These are phyloP conservation scores for Saccharomycopsis microspora DNA, from an alignment of 805 yeast genomes.

Conservation along the genomic window DNA sequence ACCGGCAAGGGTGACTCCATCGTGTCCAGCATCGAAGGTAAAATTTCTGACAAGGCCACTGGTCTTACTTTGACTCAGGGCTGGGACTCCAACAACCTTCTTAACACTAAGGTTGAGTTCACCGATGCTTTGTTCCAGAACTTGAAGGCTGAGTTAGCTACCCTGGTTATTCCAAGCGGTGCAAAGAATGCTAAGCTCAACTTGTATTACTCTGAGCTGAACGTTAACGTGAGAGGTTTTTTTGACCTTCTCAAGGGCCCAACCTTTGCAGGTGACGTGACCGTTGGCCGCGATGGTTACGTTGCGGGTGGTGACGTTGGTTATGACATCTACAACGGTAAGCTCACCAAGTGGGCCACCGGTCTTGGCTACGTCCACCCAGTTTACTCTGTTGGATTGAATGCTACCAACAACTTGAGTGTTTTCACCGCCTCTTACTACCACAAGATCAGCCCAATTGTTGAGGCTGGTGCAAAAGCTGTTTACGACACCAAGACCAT, in stretches of 20 bases:
- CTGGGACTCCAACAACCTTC: slow-evolving; percentile 89
- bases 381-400: slow-evolving; percentile 59
- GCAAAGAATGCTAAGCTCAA: slow-evolving; percentile 81
- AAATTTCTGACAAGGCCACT: slow-evolving; percentile 83
- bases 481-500: slow-evolving; percentile 74
- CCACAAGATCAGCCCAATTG: slow-evolving; percentile 85
- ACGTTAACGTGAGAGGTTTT: slow-evolving; percentile 88
- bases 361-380: slow-evolving; percentile 90
- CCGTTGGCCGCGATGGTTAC: slow-evolving; percentile 93
- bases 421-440: slow-evolving; percentile 91
- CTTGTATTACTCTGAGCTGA: slow-evolving; percentile 84
- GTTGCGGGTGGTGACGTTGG: slow-evolving; percentile 96
- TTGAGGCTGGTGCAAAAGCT: slow-evolving; percentile 98
- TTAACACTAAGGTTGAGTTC: slow-evolving; percentile 89
- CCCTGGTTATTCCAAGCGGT: slow-evolving; percentile 78
- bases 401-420: slow-evolving; percentile 79
- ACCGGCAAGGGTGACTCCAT: slow-evolving; percentile 69
- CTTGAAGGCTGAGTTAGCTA: slow-evolving; percentile 82
- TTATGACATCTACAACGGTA: slow-evolving; percentile 88
- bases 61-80: slow-evolving; percentile 95
- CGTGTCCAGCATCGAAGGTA: slow-evolving; percentile 83
- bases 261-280: slow-evolving; percentile 86
- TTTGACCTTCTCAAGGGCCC: slow-evolving; percentile 95
- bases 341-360: slow-evolving; percentile 87
- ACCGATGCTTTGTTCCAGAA: slow-evolving; percentile 90